Conservation (phyloP, 345 rosid genomes). For the Excoecaria cochinchinensis region DNA sequence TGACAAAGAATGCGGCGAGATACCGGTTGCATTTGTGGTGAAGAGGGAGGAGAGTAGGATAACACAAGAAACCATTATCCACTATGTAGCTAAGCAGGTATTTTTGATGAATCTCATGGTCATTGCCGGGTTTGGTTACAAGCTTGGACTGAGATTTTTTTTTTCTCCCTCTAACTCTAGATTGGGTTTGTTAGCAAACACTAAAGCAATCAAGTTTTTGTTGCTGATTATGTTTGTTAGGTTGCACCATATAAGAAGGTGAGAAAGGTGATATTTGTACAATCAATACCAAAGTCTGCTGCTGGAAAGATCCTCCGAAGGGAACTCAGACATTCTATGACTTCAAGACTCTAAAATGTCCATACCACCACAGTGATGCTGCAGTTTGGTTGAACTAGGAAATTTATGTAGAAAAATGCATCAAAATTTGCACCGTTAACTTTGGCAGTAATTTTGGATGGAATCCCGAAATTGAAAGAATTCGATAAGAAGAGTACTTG, state of each 20-base stretch:
- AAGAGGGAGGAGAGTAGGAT: constrained; percentile 47
- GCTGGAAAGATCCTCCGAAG: constrained; percentile 79
- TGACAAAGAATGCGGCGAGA: constrained; percentile 63
- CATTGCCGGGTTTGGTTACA: no score
- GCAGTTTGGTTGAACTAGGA: not conserved
- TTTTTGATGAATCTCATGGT: not conserved
- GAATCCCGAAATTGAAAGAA: no score
- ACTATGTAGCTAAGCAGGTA: constrained; percentile 65
- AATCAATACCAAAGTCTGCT: constrained; percentile 67
- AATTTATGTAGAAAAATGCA: no score
- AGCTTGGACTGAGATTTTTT: no score
- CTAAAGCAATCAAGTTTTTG: not conserved
- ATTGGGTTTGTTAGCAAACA: not conserved
- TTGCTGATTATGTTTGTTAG: constrained; percentile 27
- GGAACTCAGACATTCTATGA: constrained; percentile 47
- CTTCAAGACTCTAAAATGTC: constrained; percentile 43
- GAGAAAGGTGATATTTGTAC: constrained; percentile 62
- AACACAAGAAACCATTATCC: constrained; percentile 46
- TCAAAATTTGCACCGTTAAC: no score
- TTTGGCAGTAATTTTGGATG: no score
- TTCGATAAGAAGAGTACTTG: no score
- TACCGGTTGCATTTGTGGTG: constrained; percentile 85
- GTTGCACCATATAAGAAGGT: constrained; percentile 89
- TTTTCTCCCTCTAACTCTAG: no score
- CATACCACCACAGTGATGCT: not conserved